Percentiles rank a stretch among this genome's conserved stretches.
Conservation (phyloP, 1,284 basidiomycete genomes). For the Spongispora temasekensis region DNA sequence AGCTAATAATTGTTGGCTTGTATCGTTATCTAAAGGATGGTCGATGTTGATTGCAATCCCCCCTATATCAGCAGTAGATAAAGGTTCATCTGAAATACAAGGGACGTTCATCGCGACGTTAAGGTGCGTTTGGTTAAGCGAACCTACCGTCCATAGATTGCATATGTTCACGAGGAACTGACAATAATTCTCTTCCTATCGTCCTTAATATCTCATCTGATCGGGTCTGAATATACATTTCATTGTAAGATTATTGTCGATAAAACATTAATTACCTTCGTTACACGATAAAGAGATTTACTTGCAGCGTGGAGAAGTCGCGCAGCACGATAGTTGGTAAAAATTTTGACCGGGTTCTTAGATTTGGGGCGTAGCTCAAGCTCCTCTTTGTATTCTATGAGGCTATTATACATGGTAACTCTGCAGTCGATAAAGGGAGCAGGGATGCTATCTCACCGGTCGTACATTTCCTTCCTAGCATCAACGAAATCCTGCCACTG, state of each 20-base stretch:
- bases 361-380: slow-evolving; percentile 2
- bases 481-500: background rate
- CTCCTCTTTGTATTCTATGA: background rate
- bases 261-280: background rate
- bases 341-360: background rate
- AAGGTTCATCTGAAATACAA: slow-evolving; percentile 1
- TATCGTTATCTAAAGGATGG: slow-evolving; percentile 9
- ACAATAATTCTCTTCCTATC: slow-evolving; percentile 6
- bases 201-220: slow-evolving; percentile 12
- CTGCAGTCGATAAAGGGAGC: background rate
- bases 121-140: background rate
- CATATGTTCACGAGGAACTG: slow-evolving; percentile 3
- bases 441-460: background rate
- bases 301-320: background rate
- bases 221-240: background rate
- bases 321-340: slow-evolving; percentile 4
- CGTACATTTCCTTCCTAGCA: slow-evolving; percentile 2
- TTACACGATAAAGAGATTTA: background rate
- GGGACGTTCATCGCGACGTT: background rate
- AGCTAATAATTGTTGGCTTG: background rate
- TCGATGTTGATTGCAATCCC: slow-evolving; percentile 11
- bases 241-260: background rate
- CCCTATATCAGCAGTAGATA: background rate
- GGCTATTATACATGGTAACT: background rate
- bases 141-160: slow-evolving; percentile 1